phyloP scores from a whole-genome alignment of 1,139 yeast species.

The Geotrichum candidum region DNA sequence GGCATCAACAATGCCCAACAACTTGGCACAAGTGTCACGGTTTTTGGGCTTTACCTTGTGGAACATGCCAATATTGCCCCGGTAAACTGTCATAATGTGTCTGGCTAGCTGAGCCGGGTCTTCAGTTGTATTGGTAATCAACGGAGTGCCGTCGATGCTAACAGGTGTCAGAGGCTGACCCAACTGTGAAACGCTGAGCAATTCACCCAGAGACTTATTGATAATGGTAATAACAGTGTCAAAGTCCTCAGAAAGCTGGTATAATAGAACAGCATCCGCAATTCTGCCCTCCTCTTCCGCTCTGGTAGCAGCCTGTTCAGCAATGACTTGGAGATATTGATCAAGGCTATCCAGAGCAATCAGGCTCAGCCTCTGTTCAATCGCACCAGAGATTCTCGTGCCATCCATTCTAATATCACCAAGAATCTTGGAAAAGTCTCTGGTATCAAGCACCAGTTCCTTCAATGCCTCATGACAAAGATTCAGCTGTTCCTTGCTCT shows the following conservation, averaged over 20 bases:
- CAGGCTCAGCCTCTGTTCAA: constrained; percentile 72
- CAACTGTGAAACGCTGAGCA: constrained; percentile 66
- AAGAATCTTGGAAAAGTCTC: constrained; percentile 73
- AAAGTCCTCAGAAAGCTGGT: constrained; percentile 84
- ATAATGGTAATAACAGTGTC: constrained; percentile 75
- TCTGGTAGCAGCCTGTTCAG: constrained; percentile 76
- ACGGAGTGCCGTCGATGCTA: constrained; percentile 19
- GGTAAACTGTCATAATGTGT: constrained; percentile 36
- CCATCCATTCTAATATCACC: constrained; percentile 81
- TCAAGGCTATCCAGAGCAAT: constrained; percentile 52
- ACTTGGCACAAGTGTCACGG: constrained; percentile 54
- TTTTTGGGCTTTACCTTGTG: constrained; percentile 30
- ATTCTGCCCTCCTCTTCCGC: constrained; percentile 92
- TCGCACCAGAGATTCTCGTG: constrained; percentile 71
- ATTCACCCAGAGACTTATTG: constrained; percentile 74
- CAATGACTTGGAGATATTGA: constrained; percentile 57
- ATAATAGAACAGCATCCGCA: constrained; percentile 77
- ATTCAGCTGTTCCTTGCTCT: constrained; percentile 34
- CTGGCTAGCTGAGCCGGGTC: constrained; percentile 40
- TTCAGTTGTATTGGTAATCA: constrained; percentile 33
- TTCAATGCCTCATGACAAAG: constrained; percentile 75
- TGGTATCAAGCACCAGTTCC: constrained; percentile 77
- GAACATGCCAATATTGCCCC: constrained; percentile 32
- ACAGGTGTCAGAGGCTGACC: constrained; percentile 47
- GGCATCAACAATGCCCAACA: constrained; percentile 63